These are phyloP conservation scores for Metschnikowia aberdeeniae DNA, from an alignment of 805 yeast genomes.

Conservation along the genomic window DNA sequence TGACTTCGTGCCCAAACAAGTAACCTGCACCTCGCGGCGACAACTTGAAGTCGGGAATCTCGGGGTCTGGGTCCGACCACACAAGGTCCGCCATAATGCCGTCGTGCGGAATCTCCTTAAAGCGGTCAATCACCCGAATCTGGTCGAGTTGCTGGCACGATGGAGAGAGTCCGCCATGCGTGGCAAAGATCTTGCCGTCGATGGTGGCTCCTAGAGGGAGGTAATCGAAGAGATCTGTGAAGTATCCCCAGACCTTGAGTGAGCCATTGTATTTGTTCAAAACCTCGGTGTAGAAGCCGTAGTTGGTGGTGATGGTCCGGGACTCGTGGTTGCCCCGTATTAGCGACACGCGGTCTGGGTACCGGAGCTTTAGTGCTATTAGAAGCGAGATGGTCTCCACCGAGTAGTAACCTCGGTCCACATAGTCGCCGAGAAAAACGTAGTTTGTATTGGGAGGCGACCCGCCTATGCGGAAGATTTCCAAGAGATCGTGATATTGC, in stretches of 20 bases:
- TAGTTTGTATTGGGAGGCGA: constrained; percentile 91
- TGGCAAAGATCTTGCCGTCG: constrained; percentile 86
- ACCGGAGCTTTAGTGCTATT: constrained; percentile 78
- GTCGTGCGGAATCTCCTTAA: constrained; percentile 95
- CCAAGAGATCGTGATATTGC: constrained; percentile 89
- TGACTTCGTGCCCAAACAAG: constrained; percentile 89
- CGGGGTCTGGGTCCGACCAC: constrained; percentile 94
- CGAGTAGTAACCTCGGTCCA: constrained; percentile 90
- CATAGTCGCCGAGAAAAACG: constrained; percentile 91
- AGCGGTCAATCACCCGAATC: constrained; percentile 83
- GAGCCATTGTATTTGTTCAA: constrained; percentile 76
- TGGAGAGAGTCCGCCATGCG: constrained; percentile 96
- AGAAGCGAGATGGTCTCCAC: constrained; percentile 88
- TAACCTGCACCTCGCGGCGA: constrained; percentile 98
- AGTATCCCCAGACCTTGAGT: constrained; percentile 75
- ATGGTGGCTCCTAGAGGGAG: constrained; percentile 62
- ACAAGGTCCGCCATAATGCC: constrained; percentile 99
- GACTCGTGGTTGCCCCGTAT: constrained; percentile 96
- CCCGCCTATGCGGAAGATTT: constrained; percentile 92
- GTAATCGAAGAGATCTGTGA: constrained; percentile 92
- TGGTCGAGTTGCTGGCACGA: constrained; percentile 93
- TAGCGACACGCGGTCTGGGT: constrained; percentile 75
- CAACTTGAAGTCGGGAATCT: constrained; percentile 71
- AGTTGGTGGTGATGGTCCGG: constrained; percentile 92
- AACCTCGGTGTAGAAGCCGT: constrained; percentile 96